phyloP scores from a whole-genome alignment of 2,329 filamentous ascomycete genomes.

The Exophiala sideris region DNA sequence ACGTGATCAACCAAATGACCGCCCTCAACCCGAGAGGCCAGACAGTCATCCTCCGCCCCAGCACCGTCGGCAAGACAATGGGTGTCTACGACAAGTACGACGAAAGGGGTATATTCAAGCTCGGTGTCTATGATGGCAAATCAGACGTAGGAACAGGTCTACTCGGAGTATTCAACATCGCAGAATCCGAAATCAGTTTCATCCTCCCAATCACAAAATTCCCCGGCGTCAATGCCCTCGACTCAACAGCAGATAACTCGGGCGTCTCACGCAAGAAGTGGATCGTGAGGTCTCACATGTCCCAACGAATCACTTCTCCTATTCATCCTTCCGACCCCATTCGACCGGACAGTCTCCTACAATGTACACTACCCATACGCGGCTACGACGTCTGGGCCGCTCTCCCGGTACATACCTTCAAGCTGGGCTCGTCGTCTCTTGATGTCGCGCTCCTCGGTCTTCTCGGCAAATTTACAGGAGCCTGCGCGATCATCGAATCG shows the following conservation, averaged over 20 bases:
- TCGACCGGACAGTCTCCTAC: constrained; percentile 49
- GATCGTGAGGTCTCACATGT: constrained; percentile 68
- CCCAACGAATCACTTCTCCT: constrained; percentile 58
- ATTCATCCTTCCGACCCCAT: constrained; percentile 41
- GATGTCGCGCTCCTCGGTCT: constrained; percentile 70
- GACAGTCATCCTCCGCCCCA: constrained; percentile 78
- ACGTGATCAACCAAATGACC: constrained; percentile 76
- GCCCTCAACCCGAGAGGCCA: constrained; percentile 67
- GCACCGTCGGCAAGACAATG: constrained; percentile 67
- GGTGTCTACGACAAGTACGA: constrained; percentile 74
- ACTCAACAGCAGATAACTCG: constrained; percentile 2
- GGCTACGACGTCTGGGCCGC: constrained; percentile 82
- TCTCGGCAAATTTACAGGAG: constrained; percentile 83
- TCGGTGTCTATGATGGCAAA: constrained; percentile 72
- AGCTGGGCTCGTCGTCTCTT: constrained; percentile 41
- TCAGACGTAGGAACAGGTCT: constrained; percentile 69
- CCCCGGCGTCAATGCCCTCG: constrained; percentile 51
- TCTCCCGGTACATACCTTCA: constrained; percentile 65
- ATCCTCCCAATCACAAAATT: constrained; percentile 69
- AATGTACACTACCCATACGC: constrained; percentile 59
- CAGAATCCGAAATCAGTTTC: constrained; percentile 59
- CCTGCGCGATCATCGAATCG: constrained; percentile 68
- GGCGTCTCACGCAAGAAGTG: constrained; percentile 53
- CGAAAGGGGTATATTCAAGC: constrained; percentile 68
- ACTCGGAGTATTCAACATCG: constrained; percentile 81